A percentile compares a stretch with the other conserved stretches of the same genome.
Evolutionary conservation across 2,329 filamentous ascomycete species (phyloP).

Genomic region (Huntiella moniliformis): DNA sequence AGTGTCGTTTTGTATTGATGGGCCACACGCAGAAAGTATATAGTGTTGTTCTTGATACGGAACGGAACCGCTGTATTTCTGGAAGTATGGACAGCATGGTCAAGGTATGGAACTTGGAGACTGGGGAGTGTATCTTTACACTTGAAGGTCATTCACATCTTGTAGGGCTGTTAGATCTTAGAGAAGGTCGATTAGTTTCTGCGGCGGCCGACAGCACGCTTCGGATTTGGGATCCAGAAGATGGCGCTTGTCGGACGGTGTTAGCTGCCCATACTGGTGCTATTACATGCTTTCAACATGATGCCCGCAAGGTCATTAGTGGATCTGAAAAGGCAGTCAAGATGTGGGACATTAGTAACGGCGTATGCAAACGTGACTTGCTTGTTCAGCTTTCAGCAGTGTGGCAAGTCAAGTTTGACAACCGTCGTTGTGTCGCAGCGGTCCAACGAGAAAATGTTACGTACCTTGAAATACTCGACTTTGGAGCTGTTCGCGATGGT

Average conservation of each 20-base stretch:
- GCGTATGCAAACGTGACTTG: conserved; percentile 81
- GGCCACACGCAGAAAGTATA: conserved; percentile 92
- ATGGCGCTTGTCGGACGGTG: conserved; percentile 72
- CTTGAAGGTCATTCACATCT: conserved; percentile 85
- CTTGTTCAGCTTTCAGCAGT: conserved; percentile 89
- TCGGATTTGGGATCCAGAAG: conserved; percentile 92
- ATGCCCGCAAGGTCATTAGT: conserved; percentile 88
- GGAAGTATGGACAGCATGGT: conserved; percentile 97
- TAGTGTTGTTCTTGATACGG: conserved; percentile 82
- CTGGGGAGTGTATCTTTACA: conserved; percentile 67
- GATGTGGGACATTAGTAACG: conserved; percentile 93
- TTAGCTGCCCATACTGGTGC: conserved; percentile 88
- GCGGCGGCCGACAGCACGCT: conserved; percentile 90
- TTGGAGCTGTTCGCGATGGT: conserved; percentile 82
- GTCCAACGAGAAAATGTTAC: conserved; percentile 85
- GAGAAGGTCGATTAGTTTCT: conserved; percentile 77
- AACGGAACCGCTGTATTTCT: conserved; percentile 86
- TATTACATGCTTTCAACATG: conserved; percentile 97
- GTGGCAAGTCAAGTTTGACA: conserved; percentile 98
- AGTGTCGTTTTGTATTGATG: conserved; percentile 63
- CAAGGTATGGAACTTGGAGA: conserved; percentile 91
- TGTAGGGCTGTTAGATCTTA: conserved; percentile 78
- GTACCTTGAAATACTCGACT: conserved; percentile 94
- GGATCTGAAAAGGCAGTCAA: conserved; percentile 91
- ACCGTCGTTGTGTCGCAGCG: conserved; percentile 82